A percentile compares a stretch with the other conserved stretches of the same genome.
Conservation (phyloP, 2,329 filamentous ascomycete species). For the Fusarium austroafricanum region DNA sequence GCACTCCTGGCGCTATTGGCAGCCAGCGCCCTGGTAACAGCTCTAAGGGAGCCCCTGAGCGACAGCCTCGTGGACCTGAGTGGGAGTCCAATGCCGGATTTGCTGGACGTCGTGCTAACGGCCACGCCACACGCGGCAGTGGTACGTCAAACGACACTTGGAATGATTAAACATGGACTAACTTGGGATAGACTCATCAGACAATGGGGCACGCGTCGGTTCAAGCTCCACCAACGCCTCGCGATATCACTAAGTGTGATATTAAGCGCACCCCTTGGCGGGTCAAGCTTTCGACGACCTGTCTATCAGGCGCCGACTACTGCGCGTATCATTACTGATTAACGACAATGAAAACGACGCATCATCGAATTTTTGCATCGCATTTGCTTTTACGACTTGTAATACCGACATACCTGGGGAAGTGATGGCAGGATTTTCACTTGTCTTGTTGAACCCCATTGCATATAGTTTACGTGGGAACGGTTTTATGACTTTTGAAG, state of each 20-base stretch:
- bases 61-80: conserved; percentile 73
- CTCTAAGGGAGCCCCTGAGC: conserved; percentile 63
- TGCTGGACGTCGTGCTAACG: conserved; percentile 66
- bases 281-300: conserved; percentile 18
- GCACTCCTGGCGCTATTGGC: conserved; percentile 71
- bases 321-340: conserved; percentile 39
- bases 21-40: conserved; percentile 67
- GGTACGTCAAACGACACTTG: conserved; percentile 56
- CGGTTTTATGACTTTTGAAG: conserved; percentile 45
- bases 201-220: conserved; percentile 55
- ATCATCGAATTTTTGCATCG: conserved; percentile 42
- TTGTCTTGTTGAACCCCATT: conserved; percentile 40
- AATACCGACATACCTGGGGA: conserved; percentile 50
- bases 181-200: conserved; percentile 55
- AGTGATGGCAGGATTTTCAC: conserved; percentile 30
- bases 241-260: conserved; percentile 52
- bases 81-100: conserved; percentile 69
- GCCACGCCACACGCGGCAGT: conserved; percentile 71
- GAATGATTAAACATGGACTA: conserved; percentile 14
- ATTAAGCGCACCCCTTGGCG: neutral
- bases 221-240: conserved; percentile 51
- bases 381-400: conserved; percentile 54
- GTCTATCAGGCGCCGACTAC: conserved; percentile 10
- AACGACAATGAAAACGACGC: conserved; percentile 46
- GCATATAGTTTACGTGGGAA: conserved; percentile 49